Conservation (phyloP, 116 monocot genomes). For the Posidonia oceanica region DNA sequence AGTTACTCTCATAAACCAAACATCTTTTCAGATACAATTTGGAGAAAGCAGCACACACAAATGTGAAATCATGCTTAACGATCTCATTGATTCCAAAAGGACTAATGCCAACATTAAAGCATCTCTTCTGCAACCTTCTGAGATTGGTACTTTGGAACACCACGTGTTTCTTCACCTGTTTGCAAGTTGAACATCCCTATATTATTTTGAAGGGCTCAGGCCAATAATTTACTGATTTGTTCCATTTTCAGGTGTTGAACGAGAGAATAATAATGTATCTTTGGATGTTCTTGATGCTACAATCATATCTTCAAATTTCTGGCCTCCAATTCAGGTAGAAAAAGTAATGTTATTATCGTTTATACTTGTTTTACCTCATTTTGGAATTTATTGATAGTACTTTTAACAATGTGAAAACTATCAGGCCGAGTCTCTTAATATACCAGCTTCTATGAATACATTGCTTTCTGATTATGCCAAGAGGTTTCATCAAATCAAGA, state of each 20-base stretch:
- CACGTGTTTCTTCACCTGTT: background rate
- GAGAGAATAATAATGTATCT: slow-evolving; percentile 32
- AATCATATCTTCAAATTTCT: slow-evolving; percentile 91
- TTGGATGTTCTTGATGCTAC: slow-evolving; percentile 74
- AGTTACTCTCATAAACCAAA: background rate
- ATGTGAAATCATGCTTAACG: slow-evolving; percentile 98
- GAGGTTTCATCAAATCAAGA: slow-evolving; percentile 85
- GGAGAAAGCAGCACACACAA: slow-evolving; percentile 96
- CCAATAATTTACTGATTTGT: background rate
- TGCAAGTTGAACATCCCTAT: background rate
- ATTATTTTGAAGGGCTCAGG: too few relatives aligned
- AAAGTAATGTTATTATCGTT: background rate
- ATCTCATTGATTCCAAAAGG: slow-evolving; percentile 94
- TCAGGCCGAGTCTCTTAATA: slow-evolving; percentile 64
- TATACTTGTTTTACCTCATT: background rate
- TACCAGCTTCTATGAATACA: slow-evolving; percentile 60
- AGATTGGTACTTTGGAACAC: slow-evolving; percentile 26
- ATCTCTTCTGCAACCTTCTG: slow-evolving; percentile 31
- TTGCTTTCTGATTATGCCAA: slow-evolving; percentile 85
- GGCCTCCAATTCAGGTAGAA: slow-evolving; percentile 93
- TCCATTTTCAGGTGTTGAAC: slow-evolving; percentile 21
- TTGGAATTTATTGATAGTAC: background rate
- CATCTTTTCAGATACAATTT: slow-evolving; percentile 76
- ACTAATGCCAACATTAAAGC: slow-evolving; percentile 90
- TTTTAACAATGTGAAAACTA: background rate